Evolutionary conservation across 202 grass and related monocot genomes (phyloP), one percentile per base, ranked within the genome.

Genomic region (Cymbopogon flexuosus): DNA sequence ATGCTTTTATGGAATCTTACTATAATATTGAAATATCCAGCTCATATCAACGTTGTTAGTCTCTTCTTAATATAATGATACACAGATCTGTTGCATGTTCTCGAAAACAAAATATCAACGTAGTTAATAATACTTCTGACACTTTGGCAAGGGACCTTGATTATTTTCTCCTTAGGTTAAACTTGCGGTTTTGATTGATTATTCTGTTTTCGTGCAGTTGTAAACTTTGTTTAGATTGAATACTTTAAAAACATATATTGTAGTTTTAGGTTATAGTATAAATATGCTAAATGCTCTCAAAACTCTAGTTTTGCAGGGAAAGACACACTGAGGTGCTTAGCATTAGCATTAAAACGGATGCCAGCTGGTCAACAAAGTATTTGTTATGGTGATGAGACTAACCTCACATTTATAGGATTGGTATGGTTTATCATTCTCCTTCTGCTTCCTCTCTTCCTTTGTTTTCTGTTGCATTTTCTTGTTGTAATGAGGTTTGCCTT

Each of bases 341-440:
- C 96, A 78, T 87, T 98, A 78, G 96, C 96, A 72, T 70, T 95
- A 81, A 98, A 98, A 89, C 87, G 81, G 51, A 98, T 98, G 90
- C 92, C 92, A 63, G 62, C 75, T 74, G 96, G 96, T 70, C 86
- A 86, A 79, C 96, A 98, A 88, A 89, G 90, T 86, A 85, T 98
- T 84, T 85, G 65, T 67, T 83, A 91, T 83, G 85, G 76, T 8
- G 96, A 98, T 83, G 96, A 98, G 78, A 65, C 87, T 73, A 92
- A 95, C 56, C 88, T 98, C 56, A 98, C 96, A 78, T 98, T 98
- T 88, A 95, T 98, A 86, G 96, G 96, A 84, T 73, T 98, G 90
- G 96, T 98, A 93, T 79, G 62, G 29, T 81, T 86, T 75, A 8
- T 77, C 66, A 61, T 31, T 79, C 57, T 84, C 45, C n/a, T 57